These are phyloP conservation scores for Flaveria trinervia DNA, from an alignment of 129 eudicot genomes.

Conservation along the genomic window DNA sequence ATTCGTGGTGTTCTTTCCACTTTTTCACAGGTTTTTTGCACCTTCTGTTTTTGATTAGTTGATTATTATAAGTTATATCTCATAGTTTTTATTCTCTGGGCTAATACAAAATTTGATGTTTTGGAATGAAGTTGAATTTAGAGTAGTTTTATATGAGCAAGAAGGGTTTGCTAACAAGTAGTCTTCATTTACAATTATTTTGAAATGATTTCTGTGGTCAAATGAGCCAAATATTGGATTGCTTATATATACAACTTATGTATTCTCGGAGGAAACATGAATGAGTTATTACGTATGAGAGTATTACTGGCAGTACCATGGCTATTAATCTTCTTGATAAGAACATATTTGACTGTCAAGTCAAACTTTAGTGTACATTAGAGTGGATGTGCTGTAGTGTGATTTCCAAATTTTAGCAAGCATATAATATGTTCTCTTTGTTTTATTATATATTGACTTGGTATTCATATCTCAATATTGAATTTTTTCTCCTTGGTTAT, in stretches of 20 bases:
- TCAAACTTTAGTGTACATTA: constrained; percentile 9
- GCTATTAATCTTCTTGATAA: neutral
- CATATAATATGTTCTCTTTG: neutral
- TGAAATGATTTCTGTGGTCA: neutral
- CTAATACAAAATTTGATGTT: neutral
- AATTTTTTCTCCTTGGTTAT: neutral
- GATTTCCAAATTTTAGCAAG: neutral
- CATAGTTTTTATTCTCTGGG: neutral
- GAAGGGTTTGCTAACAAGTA: neutral
- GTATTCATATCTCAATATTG: constrained; percentile 5
- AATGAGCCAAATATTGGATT: constrained; percentile 3
- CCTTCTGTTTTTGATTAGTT: neutral
- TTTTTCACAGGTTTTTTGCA: constrained; percentile 60
- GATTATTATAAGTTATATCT: neutral
- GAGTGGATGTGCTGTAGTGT: neutral
- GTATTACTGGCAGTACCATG: neutral
- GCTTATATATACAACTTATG: neutral
- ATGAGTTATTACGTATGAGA: neutral
- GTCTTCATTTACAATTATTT: constrained; percentile 4
- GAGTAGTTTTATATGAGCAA: neutral
- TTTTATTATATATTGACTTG: neutral
- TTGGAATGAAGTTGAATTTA: constrained; percentile 7
- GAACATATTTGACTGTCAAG: neutral
- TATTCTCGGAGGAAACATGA: neutral
- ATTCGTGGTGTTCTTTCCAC: constrained; percentile 86